Conservation (phyloP, 805 yeast genomes). For the Starmerella powellii region DNA sequence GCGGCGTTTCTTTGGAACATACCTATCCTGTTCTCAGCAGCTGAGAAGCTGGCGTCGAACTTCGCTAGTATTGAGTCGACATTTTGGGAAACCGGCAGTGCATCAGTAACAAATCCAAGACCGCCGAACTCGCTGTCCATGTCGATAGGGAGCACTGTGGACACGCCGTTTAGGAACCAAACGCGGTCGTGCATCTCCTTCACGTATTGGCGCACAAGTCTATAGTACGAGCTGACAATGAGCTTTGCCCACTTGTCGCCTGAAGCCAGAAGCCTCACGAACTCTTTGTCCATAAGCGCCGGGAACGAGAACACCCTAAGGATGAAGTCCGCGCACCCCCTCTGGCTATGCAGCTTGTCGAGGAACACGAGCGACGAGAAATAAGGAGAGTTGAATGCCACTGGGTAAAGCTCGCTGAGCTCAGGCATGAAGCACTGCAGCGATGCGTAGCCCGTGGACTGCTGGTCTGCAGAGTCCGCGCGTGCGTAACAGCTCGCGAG, state of each 20-base stretch:
- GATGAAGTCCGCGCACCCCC: conserved; percentile 74
- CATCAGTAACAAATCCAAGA: conserved; percentile 33
- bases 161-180: conserved; percentile 89
- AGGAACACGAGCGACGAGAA: conserved; percentile 75
- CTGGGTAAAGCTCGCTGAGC: conserved; percentile 76
- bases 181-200: conserved; percentile 78
- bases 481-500: conserved; percentile 45
- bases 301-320: conserved; percentile 85
- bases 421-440: conserved; percentile 67
- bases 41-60: conserved; percentile 24
- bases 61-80: conserved; percentile 23
- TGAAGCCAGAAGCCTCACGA: conserved; percentile 62
- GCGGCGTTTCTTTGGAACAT: no score
- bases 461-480: conserved; percentile 2
- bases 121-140: conserved; percentile 76
- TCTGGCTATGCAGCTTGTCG: conserved; percentile 65
- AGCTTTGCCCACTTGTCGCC: conserved; percentile 84
- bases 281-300: conserved; percentile 72
- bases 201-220: conserved; percentile 66
- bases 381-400: conserved; percentile 71
- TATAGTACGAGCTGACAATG: conserved; percentile 80
- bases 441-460: conserved; percentile 21
- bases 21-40: conserved; percentile 13
- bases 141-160: conserved; percentile 78
- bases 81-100: conserved; percentile 27